Evolutionary conservation across 495 filamentous ascomycete species (phyloP), one percentile per base, ranked within the genome.

Genomic region (Penicillium crystallinum): DNA sequence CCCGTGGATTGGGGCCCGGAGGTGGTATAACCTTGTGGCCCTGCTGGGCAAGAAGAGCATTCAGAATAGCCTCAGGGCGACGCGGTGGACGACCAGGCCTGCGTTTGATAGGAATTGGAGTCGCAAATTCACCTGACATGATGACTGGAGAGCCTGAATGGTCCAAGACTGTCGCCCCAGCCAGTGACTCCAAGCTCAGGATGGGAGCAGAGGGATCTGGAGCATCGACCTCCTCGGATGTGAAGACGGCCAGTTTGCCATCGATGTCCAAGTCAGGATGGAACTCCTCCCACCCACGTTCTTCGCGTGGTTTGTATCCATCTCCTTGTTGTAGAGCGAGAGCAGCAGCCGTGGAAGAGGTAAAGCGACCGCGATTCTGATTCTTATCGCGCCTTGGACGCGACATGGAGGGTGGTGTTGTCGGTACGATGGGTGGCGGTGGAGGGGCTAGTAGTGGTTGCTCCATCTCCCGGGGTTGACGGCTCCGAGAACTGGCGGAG

Each of bases 201-300:
- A 57, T 23, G 25, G 60, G 59, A 6, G 75, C 77, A 1, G 72
- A 72, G 6, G 78, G 73, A 21, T 70, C 59, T 11, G 73, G 64
- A 4, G 72, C 88, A 65, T 97, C 95, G 14, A 97, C 87, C 44
- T 96, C 88, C 52, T 91, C 82, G 8, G 91, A 81, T 33, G 78
- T 81, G 65, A 92, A 93, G 2, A 96, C 75, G 34, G 82, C 81
- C 43, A 97, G 83, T 15, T 76, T 80, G 23, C 77, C 78, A 41
- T 93, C 89, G 52, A 95, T 87, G 67, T 97, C 91, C 30, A 99
- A 79, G 59, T 96, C 87, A 11, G 87, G 91, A 67, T 99, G 93
- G 48, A 96, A 97, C 68, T 97, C 95, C 61, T 95, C 89, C 88
- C 91, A 99, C 12, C 89, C 88, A 49, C 91, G 84, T 69, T 99